phyloP scores from a whole-genome alignment of 1,284 basidiomycete species.

The Mycena sp. region DNA sequence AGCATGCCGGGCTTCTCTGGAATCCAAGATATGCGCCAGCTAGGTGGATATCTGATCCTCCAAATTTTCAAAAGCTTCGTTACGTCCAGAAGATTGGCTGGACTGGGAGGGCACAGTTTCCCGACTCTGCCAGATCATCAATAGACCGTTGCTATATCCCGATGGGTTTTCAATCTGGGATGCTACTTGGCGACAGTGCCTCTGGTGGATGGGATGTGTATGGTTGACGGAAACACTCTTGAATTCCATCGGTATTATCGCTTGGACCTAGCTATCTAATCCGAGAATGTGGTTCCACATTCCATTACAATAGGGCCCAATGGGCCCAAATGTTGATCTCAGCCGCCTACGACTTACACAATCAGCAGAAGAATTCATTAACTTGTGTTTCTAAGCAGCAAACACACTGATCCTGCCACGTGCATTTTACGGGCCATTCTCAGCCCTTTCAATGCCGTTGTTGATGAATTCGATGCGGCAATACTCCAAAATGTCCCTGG shows the following conservation, averaged over 20 bases:
- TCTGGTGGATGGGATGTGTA: no score
- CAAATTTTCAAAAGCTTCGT: not conserved
- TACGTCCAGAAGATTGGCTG: constrained; percentile 61
- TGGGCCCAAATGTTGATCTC: not conserved
- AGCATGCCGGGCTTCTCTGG: not conserved
- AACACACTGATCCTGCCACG: not conserved
- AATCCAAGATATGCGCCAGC: not conserved
- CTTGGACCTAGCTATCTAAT: no score
- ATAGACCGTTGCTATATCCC: constrained; percentile 56
- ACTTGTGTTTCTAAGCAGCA: not conserved
- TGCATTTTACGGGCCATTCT: not conserved
- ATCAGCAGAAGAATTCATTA: not conserved
- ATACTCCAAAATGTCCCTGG: no score
- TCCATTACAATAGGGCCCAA: no score
- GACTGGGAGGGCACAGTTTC: constrained; percentile 53
- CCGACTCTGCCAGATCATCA: not conserved
- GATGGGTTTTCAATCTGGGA: no score
- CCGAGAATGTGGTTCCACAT: no score
- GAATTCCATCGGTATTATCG: no score
- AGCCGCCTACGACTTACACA: not conserved
- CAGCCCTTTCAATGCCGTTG: no score
- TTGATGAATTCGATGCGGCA: no score
- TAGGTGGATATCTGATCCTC: not conserved
- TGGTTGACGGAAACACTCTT: no score
- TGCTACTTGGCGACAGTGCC: no score